phyloP scores from a whole-genome alignment of 139 green algal species.

The Chlorella sorokiniana region DNA sequence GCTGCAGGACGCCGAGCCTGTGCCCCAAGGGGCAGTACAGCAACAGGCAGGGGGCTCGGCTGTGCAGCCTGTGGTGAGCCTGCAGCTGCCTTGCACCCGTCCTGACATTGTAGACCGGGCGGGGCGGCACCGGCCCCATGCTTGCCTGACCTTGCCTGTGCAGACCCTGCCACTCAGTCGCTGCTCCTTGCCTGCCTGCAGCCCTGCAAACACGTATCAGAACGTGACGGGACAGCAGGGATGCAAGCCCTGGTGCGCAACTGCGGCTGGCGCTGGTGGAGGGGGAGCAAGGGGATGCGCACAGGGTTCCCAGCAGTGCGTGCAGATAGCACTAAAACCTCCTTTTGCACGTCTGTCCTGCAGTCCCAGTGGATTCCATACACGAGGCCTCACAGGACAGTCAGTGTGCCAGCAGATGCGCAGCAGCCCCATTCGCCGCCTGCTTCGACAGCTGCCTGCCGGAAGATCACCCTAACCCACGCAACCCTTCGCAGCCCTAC shows the following conservation, averaged over 20 bases:
- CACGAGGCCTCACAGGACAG: neutral
- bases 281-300: too few species aligned
- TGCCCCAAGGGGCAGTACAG: neutral
- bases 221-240: neutral
- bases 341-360: neutral
- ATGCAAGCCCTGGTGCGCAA: neutral
- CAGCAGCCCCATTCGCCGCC: neutral
- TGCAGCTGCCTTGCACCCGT: neutral
- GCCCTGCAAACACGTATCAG: neutral
- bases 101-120: too few species aligned
- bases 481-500: too few species aligned
- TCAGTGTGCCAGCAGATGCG: neutral
- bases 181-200: neutral
- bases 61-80: neutral
- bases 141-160: neutral
- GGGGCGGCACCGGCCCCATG: too few species aligned
- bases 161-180: neutral
- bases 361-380: neutral
- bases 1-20: neutral
- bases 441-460: too few species aligned
- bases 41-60: neutral
- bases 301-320: too few species aligned
- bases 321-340: too few species aligned
- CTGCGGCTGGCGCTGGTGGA: too few species aligned
- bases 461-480: too few species aligned